phyloP scores from a whole-genome alignment of 192 early-diverging fungal species.

The Coemansia interrupta region DNA sequence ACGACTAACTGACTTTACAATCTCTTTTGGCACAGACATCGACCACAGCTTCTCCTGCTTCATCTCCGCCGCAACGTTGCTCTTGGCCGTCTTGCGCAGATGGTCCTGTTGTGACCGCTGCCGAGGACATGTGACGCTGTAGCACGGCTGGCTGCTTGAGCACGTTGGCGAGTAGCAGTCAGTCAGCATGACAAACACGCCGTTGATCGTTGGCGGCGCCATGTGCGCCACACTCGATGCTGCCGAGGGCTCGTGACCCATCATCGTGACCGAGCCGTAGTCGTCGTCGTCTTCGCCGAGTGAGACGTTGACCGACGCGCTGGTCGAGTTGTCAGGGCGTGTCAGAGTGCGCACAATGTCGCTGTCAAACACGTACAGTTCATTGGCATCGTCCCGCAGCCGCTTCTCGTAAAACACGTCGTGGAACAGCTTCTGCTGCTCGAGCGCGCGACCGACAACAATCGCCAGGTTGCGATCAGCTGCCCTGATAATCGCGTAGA shows the following conservation, averaged over 20 bases:
- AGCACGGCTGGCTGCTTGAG: conserved; percentile 74
- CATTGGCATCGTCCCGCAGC: conserved; percentile 77
- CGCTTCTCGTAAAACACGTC: conserved; percentile 85
- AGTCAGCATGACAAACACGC: conserved; percentile 85
- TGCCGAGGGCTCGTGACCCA: conserved; percentile 8
- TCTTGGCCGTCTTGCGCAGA: conserved; percentile 49
- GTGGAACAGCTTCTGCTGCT: conserved; percentile 87
- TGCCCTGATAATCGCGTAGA: conserved; percentile 74
- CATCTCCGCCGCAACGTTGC: conserved; percentile 48
- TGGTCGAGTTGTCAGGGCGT: not conserved
- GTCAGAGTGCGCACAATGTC: conserved; percentile 29
- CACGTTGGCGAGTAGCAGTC: conserved; percentile 95
- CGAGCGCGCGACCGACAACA: conserved; percentile 82
- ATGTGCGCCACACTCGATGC: conserved; percentile 7
- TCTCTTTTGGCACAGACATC: conserved; percentile 69
- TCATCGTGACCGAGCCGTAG: conserved; percentile 18
- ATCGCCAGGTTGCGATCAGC: conserved; percentile 85
- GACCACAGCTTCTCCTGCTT: conserved; percentile 80
- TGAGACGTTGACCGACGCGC: conserved; percentile 5
- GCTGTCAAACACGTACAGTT: conserved; percentile 79
- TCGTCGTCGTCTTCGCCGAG: conserved; percentile 23
- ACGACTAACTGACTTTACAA: conserved; percentile 66
- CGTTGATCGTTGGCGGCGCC: conserved; percentile 50
- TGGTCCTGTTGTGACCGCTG: conserved; percentile 54
- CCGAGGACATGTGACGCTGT: conserved; percentile 84